Conservation (phyloP, 495 filamentous ascomycete species). For the Aspergillus ostianus region DNA sequence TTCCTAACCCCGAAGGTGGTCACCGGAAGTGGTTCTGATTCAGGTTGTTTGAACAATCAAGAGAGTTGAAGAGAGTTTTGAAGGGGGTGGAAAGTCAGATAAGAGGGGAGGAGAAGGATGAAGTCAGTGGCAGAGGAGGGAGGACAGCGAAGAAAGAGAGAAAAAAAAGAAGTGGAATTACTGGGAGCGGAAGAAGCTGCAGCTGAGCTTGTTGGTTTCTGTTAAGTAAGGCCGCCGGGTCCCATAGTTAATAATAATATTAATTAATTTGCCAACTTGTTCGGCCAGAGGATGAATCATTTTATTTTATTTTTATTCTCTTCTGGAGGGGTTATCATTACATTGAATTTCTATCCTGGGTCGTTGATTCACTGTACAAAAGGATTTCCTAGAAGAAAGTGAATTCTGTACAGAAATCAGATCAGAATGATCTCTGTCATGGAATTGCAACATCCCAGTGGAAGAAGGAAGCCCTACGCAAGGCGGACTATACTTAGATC, state of each 20-base stretch:
- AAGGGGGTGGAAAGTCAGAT: neutral
- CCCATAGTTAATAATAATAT: too few species aligned
- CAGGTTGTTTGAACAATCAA: slow-evolving; percentile 9
- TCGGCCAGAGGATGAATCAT: too few species aligned
- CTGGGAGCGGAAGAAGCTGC: neutral
- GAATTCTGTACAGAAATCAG: too few species aligned
- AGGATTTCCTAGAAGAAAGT: too few species aligned
- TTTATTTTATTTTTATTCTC: too few species aligned
- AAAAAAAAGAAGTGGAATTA: neutral
- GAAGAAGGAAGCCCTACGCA: neutral
- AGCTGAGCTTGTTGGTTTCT: slow-evolving; percentile 11
- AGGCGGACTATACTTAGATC: neutral
- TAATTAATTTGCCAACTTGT: too few species aligned
- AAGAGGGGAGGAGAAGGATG: neutral
- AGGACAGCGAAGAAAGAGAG: too few species aligned
- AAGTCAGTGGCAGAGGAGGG: slow-evolving; percentile 1
- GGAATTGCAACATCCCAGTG: too few species aligned
- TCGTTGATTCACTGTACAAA: too few species aligned
- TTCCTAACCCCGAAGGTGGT: neutral
- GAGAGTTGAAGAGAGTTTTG: neutral
- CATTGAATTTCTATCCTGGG: too few species aligned
- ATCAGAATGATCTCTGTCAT: too few species aligned
- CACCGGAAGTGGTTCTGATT: slow-evolving; percentile 5
- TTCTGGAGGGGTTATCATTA: too few species aligned
- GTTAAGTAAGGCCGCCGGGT: slow-evolving; percentile 16